Conservation (phyloP, 192 early-diverging fungal species). For the Mortierella claussenii region DNA sequence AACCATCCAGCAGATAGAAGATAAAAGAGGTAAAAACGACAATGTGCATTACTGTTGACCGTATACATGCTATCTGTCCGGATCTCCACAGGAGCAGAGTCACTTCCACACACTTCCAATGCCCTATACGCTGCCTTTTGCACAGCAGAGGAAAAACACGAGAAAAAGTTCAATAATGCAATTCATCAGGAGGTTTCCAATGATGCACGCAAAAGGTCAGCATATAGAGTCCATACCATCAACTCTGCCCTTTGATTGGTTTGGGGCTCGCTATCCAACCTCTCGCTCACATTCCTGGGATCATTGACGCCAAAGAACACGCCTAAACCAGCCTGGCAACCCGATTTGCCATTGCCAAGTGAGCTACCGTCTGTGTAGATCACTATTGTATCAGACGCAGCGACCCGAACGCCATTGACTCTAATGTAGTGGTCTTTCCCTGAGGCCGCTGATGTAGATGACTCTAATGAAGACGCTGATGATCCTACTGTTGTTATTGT, state of each 20-base stretch:
- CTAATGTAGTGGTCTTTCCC: slow-evolving; percentile 7
- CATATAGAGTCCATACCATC: slow-evolving; percentile 47
- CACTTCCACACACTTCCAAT: slow-evolving; percentile 54
- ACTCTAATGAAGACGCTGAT: background rate
- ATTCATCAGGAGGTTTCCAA: background rate
- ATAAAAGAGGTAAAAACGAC: too few species aligned
- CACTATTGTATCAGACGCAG: slow-evolving; percentile 34
- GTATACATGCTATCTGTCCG: slow-evolving; percentile 84
- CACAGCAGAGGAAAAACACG: background rate
- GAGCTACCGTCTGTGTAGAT: slow-evolving; percentile 90
- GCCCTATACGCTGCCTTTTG: slow-evolving; percentile 66
- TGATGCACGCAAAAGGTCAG: too few species aligned
- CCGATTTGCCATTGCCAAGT: slow-evolving; percentile 70
- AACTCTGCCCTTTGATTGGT: slow-evolving; percentile 84
- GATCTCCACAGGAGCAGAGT: slow-evolving; percentile 62
- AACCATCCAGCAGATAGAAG: too few species aligned
- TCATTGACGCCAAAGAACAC: slow-evolving; percentile 84
- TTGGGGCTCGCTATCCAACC: slow-evolving; percentile 60
- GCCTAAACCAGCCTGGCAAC: slow-evolving; percentile 83
- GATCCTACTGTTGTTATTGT: background rate
- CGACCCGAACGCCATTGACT: slow-evolving; percentile 16
- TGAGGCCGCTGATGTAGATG: background rate
- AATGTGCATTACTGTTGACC: slow-evolving; percentile 74
- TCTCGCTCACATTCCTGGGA: slow-evolving; percentile 72
- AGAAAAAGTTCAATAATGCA: background rate